Percentiles rank a stretch among this genome's conserved stretches.
Evolutionary conservation across 2,329 filamentous ascomycete genomes (phyloP).

Genomic region (Chaetomium sp.): DNA sequence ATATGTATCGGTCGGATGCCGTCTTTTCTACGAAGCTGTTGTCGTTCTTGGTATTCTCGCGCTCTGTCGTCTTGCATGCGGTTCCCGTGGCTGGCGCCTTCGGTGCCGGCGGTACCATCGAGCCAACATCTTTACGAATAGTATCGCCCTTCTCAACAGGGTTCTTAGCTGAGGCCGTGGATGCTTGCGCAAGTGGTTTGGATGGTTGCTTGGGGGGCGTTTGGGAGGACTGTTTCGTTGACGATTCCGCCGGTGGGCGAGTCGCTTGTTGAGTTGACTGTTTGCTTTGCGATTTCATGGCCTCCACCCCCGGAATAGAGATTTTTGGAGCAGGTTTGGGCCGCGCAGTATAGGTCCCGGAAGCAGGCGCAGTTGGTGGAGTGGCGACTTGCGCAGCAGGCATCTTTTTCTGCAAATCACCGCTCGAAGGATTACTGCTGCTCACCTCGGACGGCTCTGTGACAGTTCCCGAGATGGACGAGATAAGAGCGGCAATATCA

Average conservation of each 20-base stretch:
- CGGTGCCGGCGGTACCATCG: background rate
- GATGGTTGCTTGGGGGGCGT: background rate
- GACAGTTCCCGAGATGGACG: slow-evolving; percentile 25
- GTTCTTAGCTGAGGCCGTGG: background rate
- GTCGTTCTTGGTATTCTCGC: background rate
- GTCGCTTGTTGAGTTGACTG: background rate
- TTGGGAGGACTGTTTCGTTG: background rate
- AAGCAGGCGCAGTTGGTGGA: background rate
- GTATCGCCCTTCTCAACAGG: background rate
- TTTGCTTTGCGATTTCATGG: background rate
- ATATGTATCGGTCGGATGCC: background rate
- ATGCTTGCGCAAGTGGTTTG: background rate
- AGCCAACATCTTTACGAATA: background rate
- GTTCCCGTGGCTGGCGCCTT: background rate
- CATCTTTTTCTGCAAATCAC: background rate
- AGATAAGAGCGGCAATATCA: slow-evolving; percentile 32
- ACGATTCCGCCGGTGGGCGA: background rate
- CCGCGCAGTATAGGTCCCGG: background rate
- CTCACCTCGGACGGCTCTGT: background rate
- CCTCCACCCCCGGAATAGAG: background rate
- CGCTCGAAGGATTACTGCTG: background rate
- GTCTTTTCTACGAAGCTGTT: background rate
- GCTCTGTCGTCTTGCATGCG: too few relatives aligned
- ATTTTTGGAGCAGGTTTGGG: background rate
- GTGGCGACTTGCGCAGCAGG: background rate